Conservation (phyloP, 345 rosid genomes). For the Salix caprea region DNA sequence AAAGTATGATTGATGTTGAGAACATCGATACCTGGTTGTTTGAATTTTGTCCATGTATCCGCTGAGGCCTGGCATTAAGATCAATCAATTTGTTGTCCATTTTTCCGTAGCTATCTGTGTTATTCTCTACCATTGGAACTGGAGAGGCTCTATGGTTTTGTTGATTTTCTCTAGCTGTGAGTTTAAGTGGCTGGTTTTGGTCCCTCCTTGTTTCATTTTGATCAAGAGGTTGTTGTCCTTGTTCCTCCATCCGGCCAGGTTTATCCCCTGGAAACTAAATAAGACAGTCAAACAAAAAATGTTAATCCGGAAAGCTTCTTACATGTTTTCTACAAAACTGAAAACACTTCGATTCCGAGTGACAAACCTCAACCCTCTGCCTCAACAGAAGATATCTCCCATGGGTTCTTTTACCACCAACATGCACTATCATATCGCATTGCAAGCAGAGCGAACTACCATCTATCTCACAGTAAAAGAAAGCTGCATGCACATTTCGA, state of each 20-base stretch:
- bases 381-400: conserved; percentile 64
- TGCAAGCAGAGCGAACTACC: conserved; percentile 85
- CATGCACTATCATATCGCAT: conserved; percentile 88
- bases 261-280: conserved; percentile 79
- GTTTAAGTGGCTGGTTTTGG: conserved; percentile 32
- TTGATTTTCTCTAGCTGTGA: conserved; percentile 32
- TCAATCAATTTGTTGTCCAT: conserved; percentile 56
- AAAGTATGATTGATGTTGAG: conserved; percentile 5
- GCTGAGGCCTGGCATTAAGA: conserved; percentile 63
- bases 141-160: conserved; percentile 44
- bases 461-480: conserved; percentile 85
- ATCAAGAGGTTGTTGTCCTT: conserved; percentile 27
- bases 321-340: conserved; percentile 4
- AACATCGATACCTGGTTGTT: conserved; percentile 40
- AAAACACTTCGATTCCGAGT: conserved; percentile 5
- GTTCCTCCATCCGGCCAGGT: conserved; percentile 43
- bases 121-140: conserved; percentile 28
- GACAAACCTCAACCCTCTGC: conserved; percentile 80
- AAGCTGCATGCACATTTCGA: conserved; percentile 44
- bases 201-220: conserved; percentile 36
- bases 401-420: conserved; percentile 85
- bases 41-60: conserved; percentile 50
- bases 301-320: conserved; percentile 11
- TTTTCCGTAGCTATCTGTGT: conserved; percentile 40
- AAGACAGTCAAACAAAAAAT: conserved; percentile 10